Percentiles rank a stretch among this genome's conserved stretches.
phyloP scores from a whole-genome alignment of 73 alveolate genomes.

The Symbiodinium pilosum region DNA sequence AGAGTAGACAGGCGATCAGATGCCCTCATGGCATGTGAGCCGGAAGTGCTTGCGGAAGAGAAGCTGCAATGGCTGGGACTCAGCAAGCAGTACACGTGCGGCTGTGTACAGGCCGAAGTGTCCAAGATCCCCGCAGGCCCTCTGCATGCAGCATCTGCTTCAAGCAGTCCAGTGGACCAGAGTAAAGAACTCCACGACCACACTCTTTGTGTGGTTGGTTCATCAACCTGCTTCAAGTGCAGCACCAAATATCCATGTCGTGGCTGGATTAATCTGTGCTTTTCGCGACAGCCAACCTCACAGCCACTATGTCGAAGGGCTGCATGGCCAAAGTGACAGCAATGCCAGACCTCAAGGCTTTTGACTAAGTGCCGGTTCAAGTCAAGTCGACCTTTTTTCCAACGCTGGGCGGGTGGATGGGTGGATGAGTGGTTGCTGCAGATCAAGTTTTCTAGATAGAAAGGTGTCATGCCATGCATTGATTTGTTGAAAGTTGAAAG shows the following conservation, averaged over 20 bases:
- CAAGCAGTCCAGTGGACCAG: constrained; percentile 76
- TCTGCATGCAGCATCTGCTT: constrained; percentile 76
- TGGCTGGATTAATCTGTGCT: background rate
- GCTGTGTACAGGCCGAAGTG: too few species aligned
- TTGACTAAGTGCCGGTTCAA: too few species aligned
- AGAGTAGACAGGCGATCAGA: background rate
- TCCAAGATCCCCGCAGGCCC: constrained; percentile 13
- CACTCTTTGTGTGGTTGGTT: constrained; percentile 56
- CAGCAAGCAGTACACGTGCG: background rate
- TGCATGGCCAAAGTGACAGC: constrained; percentile 87
- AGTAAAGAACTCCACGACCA: constrained; percentile 25
- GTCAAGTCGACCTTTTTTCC: too few species aligned
- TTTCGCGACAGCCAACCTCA: background rate
- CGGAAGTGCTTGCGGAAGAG: background rate
- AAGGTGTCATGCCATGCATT: too few species aligned
- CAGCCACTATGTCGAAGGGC: constrained; percentile 83
- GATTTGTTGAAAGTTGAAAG: too few species aligned
- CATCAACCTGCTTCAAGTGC: constrained; percentile 40
- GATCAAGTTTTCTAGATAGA: too few species aligned
- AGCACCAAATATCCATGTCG: background rate
- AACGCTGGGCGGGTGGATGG: too few species aligned
- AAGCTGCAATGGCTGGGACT: too few species aligned
- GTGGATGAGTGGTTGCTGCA: too few species aligned
- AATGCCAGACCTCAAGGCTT: constrained; percentile 61
- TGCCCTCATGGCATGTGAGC: too few species aligned